Conservation (phyloP, 2,329 filamentous ascomycete genomes). For the Pezicula rhizophila region DNA sequence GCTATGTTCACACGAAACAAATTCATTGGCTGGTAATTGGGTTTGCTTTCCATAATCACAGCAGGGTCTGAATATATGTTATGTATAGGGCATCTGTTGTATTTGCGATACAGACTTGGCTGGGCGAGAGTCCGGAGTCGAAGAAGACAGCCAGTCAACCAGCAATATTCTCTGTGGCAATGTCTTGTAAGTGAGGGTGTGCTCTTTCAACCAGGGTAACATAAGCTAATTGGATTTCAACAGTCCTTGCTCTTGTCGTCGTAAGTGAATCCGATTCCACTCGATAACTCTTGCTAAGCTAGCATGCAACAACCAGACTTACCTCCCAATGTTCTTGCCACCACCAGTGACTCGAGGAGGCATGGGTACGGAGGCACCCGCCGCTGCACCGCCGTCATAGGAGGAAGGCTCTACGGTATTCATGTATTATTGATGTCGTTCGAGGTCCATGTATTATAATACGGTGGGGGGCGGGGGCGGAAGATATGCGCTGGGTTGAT, state of each 20-base stretch:
- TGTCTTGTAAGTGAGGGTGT: conserved; percentile 57
- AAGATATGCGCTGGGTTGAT: background rate
- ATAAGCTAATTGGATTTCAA: background rate
- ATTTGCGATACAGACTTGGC: conserved; percentile 70
- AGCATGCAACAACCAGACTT: conserved; percentile 35
- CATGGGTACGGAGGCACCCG: conserved; percentile 40
- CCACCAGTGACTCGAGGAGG: conserved; percentile 35
- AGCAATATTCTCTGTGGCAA: conserved; percentile 67
- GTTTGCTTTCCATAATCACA: background rate
- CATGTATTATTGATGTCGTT: conserved; percentile 1
- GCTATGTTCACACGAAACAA: conserved; percentile 92
- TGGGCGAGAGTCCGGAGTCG: conserved; percentile 65
- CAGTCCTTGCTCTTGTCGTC: conserved; percentile 30
- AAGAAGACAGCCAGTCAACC: conserved; percentile 63
- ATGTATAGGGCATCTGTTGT: conserved; percentile 62
- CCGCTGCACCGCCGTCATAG: conserved; percentile 38
- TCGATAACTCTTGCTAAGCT: conserved; percentile 6
- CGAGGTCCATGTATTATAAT: conserved; percentile 4
- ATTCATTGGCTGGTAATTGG: conserved; percentile 59
- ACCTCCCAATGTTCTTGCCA: conserved; percentile 60
- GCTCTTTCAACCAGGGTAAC: conserved; percentile 4
- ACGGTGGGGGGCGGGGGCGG: background rate
- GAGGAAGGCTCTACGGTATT: background rate
- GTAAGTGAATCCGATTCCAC: conserved; percentile 28
- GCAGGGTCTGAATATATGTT: conserved; percentile 4